These are phyloP conservation scores for Combretum micranthum DNA, from an alignment of 345 rosid species.

Conservation along the genomic window DNA sequence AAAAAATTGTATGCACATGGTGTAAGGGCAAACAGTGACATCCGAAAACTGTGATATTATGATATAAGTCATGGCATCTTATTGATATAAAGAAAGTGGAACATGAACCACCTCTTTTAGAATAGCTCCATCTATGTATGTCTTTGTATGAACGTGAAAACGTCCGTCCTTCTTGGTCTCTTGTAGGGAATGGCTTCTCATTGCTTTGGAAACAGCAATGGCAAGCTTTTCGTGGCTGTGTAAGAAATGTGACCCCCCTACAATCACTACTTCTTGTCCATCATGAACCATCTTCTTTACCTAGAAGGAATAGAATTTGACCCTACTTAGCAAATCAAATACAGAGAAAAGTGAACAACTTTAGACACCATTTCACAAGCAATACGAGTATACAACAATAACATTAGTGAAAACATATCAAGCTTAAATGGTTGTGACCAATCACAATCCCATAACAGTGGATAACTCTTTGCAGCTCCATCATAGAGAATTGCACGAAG, in stretches of 20 bases:
- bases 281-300: conserved; percentile 90
- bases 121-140: conserved; percentile 88
- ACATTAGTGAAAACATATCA: too few relatives aligned
- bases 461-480: too few relatives aligned
- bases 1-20: too few relatives aligned
- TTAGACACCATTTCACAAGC: too few relatives aligned
- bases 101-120: conserved; percentile 77
- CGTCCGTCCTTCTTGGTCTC: conserved; percentile 94
- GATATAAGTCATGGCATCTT: background rate
- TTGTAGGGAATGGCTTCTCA: conserved; percentile 95
- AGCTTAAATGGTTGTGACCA: too few relatives aligned
- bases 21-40: too few relatives aligned
- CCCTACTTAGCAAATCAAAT: too few relatives aligned
- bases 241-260: conserved; percentile 82
- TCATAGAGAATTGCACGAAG: too few relatives aligned
- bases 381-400: too few relatives aligned
- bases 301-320: conserved; percentile 19
- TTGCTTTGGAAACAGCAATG: conserved; percentile 94
- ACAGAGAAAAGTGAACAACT: too few relatives aligned
- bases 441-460: too few relatives aligned
- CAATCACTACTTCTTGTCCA: conserved; percentile 86
- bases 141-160: conserved; percentile 92
- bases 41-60: background rate
- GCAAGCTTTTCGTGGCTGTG: conserved; percentile 97
- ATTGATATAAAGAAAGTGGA: background rate